Conservation (phyloP, 176 grass and related monocot genomes). For the Urochloa ruziziensis region DNA sequence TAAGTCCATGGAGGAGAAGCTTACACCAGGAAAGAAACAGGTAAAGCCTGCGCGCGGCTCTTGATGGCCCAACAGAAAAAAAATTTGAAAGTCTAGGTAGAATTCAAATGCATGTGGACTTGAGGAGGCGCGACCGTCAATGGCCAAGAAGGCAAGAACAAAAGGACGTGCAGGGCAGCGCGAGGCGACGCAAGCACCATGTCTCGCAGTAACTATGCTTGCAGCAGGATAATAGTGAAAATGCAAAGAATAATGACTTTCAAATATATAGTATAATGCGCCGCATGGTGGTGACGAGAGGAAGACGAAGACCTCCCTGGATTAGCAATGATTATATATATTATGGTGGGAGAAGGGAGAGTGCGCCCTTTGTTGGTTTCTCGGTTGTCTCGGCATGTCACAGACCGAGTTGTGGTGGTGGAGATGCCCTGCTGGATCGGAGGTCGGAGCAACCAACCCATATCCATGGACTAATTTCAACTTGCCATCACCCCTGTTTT, state of each 20-base stretch:
- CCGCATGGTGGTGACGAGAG: neutral
- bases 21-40: conserved; percentile 7
- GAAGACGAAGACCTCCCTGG: neutral
- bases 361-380: conserved; percentile 43
- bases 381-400: conserved; percentile 69
- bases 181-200: neutral
- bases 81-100: too few relatives aligned
- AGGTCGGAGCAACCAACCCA: conserved; percentile 8
- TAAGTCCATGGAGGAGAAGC: conserved; percentile 25
- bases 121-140: neutral
- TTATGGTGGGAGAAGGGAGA: neutral
- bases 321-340: neutral
- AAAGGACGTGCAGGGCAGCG: conserved; percentile 27
- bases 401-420: conserved; percentile 26
- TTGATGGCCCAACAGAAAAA: neutral
- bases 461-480: conserved; percentile 22
- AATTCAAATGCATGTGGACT: conserved; percentile 3
- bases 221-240: neutral
- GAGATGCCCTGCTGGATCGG: conserved; percentile 5
- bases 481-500: neutral
- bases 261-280: neutral
- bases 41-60: neutral
- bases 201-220: too few relatives aligned
- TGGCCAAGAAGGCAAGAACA: conserved; percentile 48
- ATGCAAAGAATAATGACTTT: too few relatives aligned